Evolutionary conservation across 1,284 basidiomycete species (phyloP), one percentile per base, ranked within the genome.

Genomic region (Pholiota adiposa): DNA sequence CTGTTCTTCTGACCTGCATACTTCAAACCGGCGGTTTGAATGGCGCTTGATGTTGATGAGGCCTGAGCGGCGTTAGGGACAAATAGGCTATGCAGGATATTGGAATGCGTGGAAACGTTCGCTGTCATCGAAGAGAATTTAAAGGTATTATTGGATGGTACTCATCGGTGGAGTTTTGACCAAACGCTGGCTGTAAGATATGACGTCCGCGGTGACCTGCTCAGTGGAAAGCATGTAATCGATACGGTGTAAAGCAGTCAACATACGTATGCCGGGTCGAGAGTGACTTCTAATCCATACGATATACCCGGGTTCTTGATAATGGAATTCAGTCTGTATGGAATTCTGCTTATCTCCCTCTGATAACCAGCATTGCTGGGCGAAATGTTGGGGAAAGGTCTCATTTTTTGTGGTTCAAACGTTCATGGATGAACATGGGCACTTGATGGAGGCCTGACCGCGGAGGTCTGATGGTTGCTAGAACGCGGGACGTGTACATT

Each of bases 201-300:
- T 53, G 36, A 53, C 51, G 36, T 53, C 51, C 51, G 51, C 51
- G 51, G 51, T 53, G 36, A 53, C 27, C 36, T 31, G 44, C 44
- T 12, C 44, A 36, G 12, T 9, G n/a, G 19, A 19, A 19, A 25
- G 50, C 31, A 19, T 7, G 23, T 5, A 27, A 36, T 11, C 5
- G 5, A 38, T 38, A 51, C 38, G 49, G 43, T 46, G 5, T 34
- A 50, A 50, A 25, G 23, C 31, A n/a, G 50, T 25, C 12, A 38
- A 23, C 43, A 55, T 27, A 54, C 5, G 12, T 23, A 31, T 21
- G n/a, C n/a, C n/a, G 25, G 36, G 29, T 19, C 43, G 41, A 48
- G 23, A 46, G 27, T 23, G 14, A n/a, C n/a, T 23, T 46, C 18
- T 23, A 27, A 46, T 44, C 21, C 14, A 25, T 44, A 38, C 36